Percentiles rank a stretch among this genome's conserved stretches.
phyloP scores from a whole-genome alignment of 2,329 filamentous ascomycete species.

The Tolypocladium guangdongense region DNA sequence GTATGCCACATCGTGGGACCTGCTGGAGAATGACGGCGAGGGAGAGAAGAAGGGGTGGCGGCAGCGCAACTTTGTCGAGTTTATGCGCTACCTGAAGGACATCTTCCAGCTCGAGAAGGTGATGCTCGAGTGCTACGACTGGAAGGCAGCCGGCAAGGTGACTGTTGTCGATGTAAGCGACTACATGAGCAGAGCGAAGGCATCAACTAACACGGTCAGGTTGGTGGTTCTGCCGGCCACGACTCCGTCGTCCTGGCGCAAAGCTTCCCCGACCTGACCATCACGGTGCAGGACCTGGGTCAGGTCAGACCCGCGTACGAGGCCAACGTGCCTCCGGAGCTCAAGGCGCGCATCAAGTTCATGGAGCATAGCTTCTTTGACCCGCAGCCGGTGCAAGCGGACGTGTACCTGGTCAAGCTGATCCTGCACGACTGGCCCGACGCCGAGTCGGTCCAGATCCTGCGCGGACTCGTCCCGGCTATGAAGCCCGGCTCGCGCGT shows the following conservation, averaged over 20 bases:
- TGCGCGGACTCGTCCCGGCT: constrained; percentile 29
- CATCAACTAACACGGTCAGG: constrained; percentile 9
- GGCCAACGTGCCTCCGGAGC: constrained; percentile 20
- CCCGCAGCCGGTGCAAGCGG: constrained; percentile 27
- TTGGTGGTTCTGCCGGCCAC: constrained; percentile 32
- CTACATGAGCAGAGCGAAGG: background rate
- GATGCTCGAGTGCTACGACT: constrained; percentile 22
- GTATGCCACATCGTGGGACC: constrained; percentile 25
- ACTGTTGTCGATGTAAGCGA: constrained; percentile 30
- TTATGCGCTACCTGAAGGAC: constrained; percentile 28
- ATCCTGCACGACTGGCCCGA: constrained; percentile 48
- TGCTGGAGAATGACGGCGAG: constrained; percentile 28
- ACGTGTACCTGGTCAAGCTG: constrained; percentile 40
- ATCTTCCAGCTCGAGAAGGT: constrained; percentile 25
- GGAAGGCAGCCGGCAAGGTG: constrained; percentile 22
- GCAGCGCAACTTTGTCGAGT: constrained; percentile 26
- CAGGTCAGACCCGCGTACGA: constrained; percentile 23
- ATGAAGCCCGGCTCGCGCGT: constrained; percentile 31
- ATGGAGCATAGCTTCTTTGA: constrained; percentile 27
- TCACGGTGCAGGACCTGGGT: constrained; percentile 34
- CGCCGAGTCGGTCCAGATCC: constrained; percentile 26
- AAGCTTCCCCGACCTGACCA: constrained; percentile 27
- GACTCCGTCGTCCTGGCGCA: constrained; percentile 29
- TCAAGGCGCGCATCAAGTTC: constrained; percentile 23
- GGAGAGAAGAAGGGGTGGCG: constrained; percentile 26